A percentile compares a stretch with the other conserved stretches of the same genome.
phyloP scores from a whole-genome alignment of 1,284 basidiomycete species.

The Ganoderma sinense region DNA sequence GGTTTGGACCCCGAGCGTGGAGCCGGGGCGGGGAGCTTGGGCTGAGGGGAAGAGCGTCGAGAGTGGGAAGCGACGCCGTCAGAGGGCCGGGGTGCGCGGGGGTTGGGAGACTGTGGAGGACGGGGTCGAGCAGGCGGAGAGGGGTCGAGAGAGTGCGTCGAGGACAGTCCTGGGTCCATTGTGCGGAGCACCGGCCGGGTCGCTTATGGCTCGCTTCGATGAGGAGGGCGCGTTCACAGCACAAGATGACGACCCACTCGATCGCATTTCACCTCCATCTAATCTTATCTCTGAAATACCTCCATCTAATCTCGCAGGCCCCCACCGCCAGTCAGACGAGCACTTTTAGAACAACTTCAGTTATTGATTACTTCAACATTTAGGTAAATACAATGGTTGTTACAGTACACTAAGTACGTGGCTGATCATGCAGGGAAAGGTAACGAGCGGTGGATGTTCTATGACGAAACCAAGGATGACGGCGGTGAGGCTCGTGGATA shows the following conservation, averaged over 20 bases:
- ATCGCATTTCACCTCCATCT: not conserved
- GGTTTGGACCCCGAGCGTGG: constrained; percentile 24
- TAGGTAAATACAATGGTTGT: not conserved
- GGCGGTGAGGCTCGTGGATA: not conserved
- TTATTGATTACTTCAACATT: not conserved
- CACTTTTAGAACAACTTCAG: not conserved
- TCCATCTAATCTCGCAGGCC: not conserved
- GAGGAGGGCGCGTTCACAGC: constrained; percentile 29
- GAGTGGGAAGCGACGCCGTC: constrained; percentile 18
- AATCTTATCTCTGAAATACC: constrained; percentile 28
- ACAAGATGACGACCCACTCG: constrained; percentile 18
- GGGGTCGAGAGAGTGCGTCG: constrained; percentile 19
- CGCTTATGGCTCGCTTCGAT: constrained; percentile 30
- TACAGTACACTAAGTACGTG: not conserved
- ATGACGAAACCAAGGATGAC: not conserved
- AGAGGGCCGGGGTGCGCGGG: constrained; percentile 11
- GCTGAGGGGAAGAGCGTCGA: constrained; percentile 24
- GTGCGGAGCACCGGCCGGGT: constrained; percentile 26
- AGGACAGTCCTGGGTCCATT: constrained; percentile 28
- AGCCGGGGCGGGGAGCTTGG: constrained; percentile 27
- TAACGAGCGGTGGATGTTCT: not conserved
- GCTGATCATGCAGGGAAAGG: not conserved
- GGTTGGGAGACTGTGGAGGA: constrained; percentile 16
- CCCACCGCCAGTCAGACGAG: not conserved
- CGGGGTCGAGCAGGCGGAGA: constrained; percentile 18